These are phyloP conservation scores for Sporothrix phasma DNA, from an alignment of 2,329 filamentous ascomycete species.

Conservation along the genomic window DNA sequence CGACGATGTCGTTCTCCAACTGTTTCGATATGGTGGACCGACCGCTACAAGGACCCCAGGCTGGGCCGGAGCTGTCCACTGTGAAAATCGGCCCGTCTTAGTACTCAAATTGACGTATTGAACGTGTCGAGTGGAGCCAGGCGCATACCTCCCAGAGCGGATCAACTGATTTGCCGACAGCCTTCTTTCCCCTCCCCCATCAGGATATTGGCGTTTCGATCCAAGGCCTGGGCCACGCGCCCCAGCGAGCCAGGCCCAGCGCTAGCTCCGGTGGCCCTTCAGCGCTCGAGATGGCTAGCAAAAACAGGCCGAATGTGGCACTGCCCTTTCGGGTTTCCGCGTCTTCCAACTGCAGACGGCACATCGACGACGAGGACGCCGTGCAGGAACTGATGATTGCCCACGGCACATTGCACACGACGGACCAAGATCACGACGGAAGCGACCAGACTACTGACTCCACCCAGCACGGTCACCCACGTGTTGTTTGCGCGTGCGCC, in stretches of 20 bases:
- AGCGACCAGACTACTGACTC: not conserved
- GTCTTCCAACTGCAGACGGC: not conserved
- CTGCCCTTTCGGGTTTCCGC: not conserved
- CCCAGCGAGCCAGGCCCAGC: not conserved
- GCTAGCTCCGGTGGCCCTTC: not conserved
- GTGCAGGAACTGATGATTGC: not conserved
- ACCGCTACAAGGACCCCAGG: not conserved
- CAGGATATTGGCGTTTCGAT: not conserved
- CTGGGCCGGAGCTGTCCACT: conserved; percentile 1
- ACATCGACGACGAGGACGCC: not conserved
- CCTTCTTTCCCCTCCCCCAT: not conserved
- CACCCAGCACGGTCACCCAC: not conserved
- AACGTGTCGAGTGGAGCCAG: not conserved
- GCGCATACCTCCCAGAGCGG: not conserved
- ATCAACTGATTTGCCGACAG: conserved; percentile 15
- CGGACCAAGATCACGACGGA: no score
- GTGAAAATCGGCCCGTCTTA: not conserved
- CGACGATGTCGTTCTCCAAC: not conserved
- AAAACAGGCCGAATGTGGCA: not conserved
- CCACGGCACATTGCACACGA: not conserved
- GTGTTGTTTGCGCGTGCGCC: not conserved
- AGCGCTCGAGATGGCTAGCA: not conserved
- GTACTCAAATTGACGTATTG: conserved; percentile 3
- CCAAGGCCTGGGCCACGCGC: conserved; percentile 2
- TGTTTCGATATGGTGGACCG: not conserved